Percentiles rank a stretch among this genome's conserved stretches.
Evolutionary conservation across 371 early-diverging fungal species (phyloP).

Genomic region (Mortierella sp.): DNA sequence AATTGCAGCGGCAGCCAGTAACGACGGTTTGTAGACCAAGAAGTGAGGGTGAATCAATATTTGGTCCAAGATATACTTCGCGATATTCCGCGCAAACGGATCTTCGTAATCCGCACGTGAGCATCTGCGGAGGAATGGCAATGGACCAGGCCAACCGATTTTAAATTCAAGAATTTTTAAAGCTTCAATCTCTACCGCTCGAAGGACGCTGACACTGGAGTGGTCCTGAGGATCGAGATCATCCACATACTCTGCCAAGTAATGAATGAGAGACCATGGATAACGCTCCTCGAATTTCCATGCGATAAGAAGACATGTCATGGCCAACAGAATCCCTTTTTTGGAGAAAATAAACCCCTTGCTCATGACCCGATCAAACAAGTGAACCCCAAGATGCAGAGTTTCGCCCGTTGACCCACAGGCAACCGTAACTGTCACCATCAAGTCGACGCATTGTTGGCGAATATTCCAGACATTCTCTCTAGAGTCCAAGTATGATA

Average conservation of each 20-base stretch:
- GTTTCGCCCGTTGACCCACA: neutral
- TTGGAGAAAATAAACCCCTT: constrained; percentile 62
- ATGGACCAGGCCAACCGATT: constrained; percentile 77
- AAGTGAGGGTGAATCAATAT: constrained; percentile 78
- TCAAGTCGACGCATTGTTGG: neutral
- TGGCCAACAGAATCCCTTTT: constrained; percentile 80
- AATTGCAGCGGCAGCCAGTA: constrained; percentile 77
- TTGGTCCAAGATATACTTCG: constrained; percentile 89
- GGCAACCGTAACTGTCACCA: neutral
- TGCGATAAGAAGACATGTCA: constrained; percentile 84
- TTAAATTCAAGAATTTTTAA: constrained; percentile 76
- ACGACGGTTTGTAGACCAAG: constrained; percentile 69
- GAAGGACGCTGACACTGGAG: constrained; percentile 70
- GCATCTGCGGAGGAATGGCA: constrained; percentile 81
- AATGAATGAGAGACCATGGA: constrained; percentile 65
- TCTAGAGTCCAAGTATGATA: neutral
- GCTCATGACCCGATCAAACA: constrained; percentile 85
- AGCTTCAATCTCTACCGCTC: constrained; percentile 75
- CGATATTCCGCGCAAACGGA: constrained; percentile 76
- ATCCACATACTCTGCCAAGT: constrained; percentile 57
- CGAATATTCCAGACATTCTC: neutral
- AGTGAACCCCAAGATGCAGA: neutral
- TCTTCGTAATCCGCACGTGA: constrained; percentile 85
- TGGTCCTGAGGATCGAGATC: constrained; percentile 57
- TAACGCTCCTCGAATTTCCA: constrained; percentile 91